Evolutionary conservation across 371 early-diverging fungal genomes (phyloP).

Genomic region (Mortierella sp.): DNA sequence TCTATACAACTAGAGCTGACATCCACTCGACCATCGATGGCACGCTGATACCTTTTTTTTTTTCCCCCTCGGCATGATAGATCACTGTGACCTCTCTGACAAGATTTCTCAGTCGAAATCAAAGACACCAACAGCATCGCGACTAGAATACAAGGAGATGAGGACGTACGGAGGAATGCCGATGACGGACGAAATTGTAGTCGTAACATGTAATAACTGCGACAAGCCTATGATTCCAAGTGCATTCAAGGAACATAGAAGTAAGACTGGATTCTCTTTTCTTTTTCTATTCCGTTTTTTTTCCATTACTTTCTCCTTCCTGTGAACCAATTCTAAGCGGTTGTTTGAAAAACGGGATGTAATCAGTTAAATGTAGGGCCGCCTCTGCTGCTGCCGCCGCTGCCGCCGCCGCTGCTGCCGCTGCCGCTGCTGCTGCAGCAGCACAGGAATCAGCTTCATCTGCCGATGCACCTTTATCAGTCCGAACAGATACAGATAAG

Average conservation of each 20-base stretch:
- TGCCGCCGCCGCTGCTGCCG: too few species aligned
- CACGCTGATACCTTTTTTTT: not conserved
- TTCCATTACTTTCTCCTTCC: too few species aligned
- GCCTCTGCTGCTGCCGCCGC: not conserved
- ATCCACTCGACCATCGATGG: not conserved
- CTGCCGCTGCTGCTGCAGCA: not conserved
- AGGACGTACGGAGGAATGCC: constrained; percentile 51
- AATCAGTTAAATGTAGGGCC: constrained; percentile 38
- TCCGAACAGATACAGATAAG: constrained; percentile 39
- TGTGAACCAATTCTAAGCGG: too few species aligned
- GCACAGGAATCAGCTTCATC: not conserved
- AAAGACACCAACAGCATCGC: constrained; percentile 45
- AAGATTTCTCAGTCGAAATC: constrained; percentile 31
- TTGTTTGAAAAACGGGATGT: not conserved
- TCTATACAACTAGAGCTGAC: not conserved
- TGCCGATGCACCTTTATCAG: constrained; percentile 16
- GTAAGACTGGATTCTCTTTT: constrained; percentile 17
- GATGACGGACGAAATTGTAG: constrained; percentile 43
- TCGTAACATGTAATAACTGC: constrained; percentile 37
- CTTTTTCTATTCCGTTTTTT: too few species aligned
- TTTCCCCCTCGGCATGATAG: constrained; percentile 10
- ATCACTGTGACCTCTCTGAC: constrained; percentile 32
- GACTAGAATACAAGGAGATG: constrained; percentile 51
- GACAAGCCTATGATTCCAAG: constrained; percentile 50
- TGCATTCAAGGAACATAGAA: constrained; percentile 44